phyloP scores from a whole-genome alignment of 1,139 yeast genomes.

The Yamadazyma atlantica region DNA sequence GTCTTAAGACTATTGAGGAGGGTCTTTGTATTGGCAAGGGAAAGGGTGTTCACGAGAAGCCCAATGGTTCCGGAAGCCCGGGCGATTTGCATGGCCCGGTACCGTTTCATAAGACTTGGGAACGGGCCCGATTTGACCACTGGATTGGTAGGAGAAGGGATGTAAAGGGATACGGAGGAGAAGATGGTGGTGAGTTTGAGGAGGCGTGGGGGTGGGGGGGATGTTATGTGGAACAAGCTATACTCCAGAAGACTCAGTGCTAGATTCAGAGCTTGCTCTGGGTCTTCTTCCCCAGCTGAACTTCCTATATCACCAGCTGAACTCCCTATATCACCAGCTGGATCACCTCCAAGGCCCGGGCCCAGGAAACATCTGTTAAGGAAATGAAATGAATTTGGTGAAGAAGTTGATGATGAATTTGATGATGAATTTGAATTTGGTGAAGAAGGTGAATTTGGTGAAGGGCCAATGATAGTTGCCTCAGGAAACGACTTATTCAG shows the following conservation, averaged over 20 bases:
- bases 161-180: slow-evolving; percentile 47
- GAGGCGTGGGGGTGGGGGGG: slow-evolving; percentile 77
- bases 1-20: slow-evolving; percentile 59
- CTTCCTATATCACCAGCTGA: too few species aligned
- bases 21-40: slow-evolving; percentile 66
- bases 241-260: slow-evolving; percentile 34
- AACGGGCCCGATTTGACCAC: too few species aligned
- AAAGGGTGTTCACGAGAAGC: slow-evolving; percentile 82
- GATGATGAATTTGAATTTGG: too few species aligned
- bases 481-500: slow-evolving; percentile 17
- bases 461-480: slow-evolving; percentile 48
- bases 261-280: too few species aligned
- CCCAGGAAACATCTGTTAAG: slow-evolving; percentile 29
- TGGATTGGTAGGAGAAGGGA: slow-evolving; percentile 33
- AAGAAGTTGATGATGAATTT: too few species aligned
- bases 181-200: slow-evolving; percentile 75
- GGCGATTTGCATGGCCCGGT: slow-evolving; percentile 83
- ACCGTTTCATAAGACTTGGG: slow-evolving; percentile 80
- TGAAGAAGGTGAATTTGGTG: too few species aligned
- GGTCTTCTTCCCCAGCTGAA: too few species aligned
- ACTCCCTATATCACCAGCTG: slow-evolving; percentile 20
- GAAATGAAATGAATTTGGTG: slow-evolving; percentile 7
- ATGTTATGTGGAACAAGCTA: slow-evolving; percentile 65
- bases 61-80: slow-evolving; percentile 92
- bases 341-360: too few species aligned